A percentile compares a stretch with the other conserved stretches of the same genome.
Evolutionary conservation across 768 basidiomycete genomes (phyloP).

Genomic region (Wakefieldia striispora): DNA sequence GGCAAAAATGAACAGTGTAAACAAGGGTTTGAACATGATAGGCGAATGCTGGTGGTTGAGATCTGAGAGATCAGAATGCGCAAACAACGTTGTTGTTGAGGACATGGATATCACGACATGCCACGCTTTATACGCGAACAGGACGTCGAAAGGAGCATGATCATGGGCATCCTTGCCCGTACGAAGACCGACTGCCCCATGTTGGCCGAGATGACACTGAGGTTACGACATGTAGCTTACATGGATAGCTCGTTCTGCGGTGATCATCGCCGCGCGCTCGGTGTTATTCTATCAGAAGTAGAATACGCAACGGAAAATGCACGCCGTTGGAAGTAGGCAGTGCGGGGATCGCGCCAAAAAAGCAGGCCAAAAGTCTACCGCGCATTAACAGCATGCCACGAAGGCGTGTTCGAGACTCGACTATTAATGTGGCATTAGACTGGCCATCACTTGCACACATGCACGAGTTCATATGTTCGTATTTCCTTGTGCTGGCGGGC

Average conservation of each 20-base stretch:
- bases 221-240: neutral
- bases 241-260: neutral
- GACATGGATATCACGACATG: neutral
- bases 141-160: neutral
- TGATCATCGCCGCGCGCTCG: neutral
- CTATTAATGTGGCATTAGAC: too few species aligned
- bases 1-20: slow-evolving; percentile 27
- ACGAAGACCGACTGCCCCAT: neutral
- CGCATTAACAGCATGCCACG: neutral
- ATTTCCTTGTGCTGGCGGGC: too few species aligned
- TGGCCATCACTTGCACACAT: too few species aligned
- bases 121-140: slow-evolving; percentile 6
- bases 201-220: neutral
- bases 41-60: neutral
- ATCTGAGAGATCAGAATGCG: neutral
- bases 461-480: too few species aligned
- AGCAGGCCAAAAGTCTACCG: neutral
- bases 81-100: neutral
- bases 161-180: slow-evolving; percentile 7
- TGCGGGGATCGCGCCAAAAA: neutral
- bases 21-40: slow-evolving; percentile 17
- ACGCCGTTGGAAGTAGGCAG: neutral
- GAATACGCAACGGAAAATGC: neutral
- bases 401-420: too few species aligned
- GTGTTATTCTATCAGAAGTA: neutral